Conservation (phyloP, 805 yeast species). For the Hyphopichia homilentoma region DNA sequence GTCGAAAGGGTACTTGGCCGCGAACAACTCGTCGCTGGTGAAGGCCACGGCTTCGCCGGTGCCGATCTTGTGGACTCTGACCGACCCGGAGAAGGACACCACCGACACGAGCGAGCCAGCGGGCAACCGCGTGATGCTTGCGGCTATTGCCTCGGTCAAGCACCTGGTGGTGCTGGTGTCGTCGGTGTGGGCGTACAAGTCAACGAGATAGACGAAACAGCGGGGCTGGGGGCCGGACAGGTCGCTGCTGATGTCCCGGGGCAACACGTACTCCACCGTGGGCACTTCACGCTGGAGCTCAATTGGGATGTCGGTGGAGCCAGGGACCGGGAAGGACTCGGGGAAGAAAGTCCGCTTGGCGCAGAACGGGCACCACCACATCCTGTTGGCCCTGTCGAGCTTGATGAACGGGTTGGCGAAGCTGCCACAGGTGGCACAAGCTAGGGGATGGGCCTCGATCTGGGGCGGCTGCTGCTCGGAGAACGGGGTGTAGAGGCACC, state of each 20-base stretch:
- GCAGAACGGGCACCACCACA: slow-evolving; percentile 42
- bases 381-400: slow-evolving; percentile 23
- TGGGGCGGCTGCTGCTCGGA: background rate
- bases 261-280: slow-evolving; percentile 30
- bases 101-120: slow-evolving; percentile 17
- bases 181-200: slow-evolving; percentile 26
- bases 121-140: slow-evolving; percentile 13
- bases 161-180: too few relatives aligned
- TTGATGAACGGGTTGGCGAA: slow-evolving; percentile 26
- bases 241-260: slow-evolving; percentile 18
- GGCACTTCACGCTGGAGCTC: slow-evolving; percentile 22
- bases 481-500: slow-evolving; percentile 33
- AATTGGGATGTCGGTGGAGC: slow-evolving; percentile 17
- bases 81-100: slow-evolving; percentile 26
- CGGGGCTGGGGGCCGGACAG: slow-evolving; percentile 6
- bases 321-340: slow-evolving; percentile 11
- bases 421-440: slow-evolving; percentile 25
- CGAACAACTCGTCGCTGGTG: slow-evolving; percentile 5
- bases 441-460: slow-evolving; percentile 11
- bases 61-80: slow-evolving; percentile 16
- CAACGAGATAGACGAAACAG: slow-evolving; percentile 23
- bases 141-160: slow-evolving; percentile 11
- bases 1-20: background rate
- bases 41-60: background rate
- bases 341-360: slow-evolving; percentile 20